phyloP scores from a whole-genome alignment of 352 stramenopile genomes.

The Saprolegnia diclina region DNA sequence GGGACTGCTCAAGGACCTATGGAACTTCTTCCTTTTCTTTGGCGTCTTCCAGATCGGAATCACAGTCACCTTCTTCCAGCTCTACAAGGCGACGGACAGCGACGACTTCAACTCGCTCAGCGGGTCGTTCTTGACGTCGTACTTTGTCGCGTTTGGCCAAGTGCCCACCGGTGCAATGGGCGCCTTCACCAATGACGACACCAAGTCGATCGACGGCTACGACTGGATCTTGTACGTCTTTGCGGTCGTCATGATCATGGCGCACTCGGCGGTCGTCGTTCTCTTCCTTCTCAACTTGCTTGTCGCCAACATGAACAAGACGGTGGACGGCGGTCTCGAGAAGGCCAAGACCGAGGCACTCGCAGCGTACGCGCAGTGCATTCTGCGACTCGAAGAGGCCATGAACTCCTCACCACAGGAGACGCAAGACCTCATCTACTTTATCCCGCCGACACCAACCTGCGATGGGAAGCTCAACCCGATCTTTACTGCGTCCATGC shows the following conservation, averaged over 20 bases:
- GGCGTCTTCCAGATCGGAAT: slow-evolving; percentile 13
- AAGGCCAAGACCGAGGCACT: slow-evolving; percentile 2
- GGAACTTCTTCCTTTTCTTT: slow-evolving; percentile 18
- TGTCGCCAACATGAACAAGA: slow-evolving; percentile 12
- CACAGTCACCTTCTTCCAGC: slow-evolving; percentile 6
- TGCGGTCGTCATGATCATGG: slow-evolving; percentile 4
- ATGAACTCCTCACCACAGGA: not conserved
- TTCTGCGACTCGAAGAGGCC: not conserved
- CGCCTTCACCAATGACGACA: not conserved
- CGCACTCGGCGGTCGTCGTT: not conserved
- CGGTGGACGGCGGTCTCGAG: slow-evolving; percentile 5
- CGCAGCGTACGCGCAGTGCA: not conserved
- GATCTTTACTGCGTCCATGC: not conserved
- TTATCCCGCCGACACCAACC: not conserved
- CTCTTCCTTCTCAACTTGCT: slow-evolving; percentile 9
- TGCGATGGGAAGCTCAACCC: not conserved
- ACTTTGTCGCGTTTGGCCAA: slow-evolving; percentile 12
- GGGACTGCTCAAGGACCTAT: not conserved
- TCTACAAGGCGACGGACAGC: not conserved
- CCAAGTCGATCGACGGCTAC: not conserved
- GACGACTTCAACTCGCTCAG: not conserved
- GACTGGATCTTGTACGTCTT: not conserved
- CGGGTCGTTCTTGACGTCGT: slow-evolving; percentile 1
- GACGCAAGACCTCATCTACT: not conserved
- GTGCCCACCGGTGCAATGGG: not conserved